Percentiles rank a stretch among this genome's conserved stretches.
These are phyloP conservation scores for Nitzschia palea DNA, from an alignment of 108 stramenopile genomes.

Conservation along the genomic window DNA sequence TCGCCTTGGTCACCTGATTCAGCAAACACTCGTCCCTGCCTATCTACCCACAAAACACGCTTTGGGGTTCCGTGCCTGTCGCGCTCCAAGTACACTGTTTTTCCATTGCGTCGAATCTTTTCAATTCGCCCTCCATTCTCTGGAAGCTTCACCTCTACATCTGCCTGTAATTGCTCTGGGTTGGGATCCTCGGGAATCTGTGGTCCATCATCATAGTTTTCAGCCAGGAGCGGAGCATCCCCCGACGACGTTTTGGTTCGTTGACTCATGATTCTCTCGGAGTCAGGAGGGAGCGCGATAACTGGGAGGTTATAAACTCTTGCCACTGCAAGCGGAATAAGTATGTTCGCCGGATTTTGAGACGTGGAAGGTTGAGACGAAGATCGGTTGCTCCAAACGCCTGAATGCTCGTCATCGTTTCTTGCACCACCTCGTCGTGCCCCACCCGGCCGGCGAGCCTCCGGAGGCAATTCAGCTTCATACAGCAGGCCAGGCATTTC, in stretches of 20 bases:
- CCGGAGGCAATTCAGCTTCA: conserved; percentile 89
- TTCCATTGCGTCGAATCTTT: conserved; percentile 31
- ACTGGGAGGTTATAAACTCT: conserved; percentile 70
- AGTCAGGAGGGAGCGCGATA: conserved; percentile 32
- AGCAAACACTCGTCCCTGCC: conserved; percentile 76
- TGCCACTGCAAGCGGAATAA: conserved; percentile 73
- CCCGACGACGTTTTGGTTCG: background rate
- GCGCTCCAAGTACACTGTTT: conserved; percentile 46
- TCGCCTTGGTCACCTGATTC: conserved; percentile 55
- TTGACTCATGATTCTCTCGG: background rate
- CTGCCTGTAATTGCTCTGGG: conserved; percentile 50
- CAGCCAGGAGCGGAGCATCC: conserved; percentile 30
- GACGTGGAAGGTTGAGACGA: background rate
- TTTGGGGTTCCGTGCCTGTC: conserved; percentile 71
- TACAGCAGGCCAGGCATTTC: conserved; percentile 97
- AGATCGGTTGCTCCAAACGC: conserved; percentile 24
- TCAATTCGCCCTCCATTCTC: conserved; percentile 73
- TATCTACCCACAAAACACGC: conserved; percentile 70
- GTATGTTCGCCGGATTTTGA: conserved; percentile 10
- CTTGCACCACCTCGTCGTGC: conserved; percentile 1
- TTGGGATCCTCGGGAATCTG: conserved; percentile 49
- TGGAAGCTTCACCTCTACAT: conserved; percentile 65
- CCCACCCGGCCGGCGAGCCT: conserved; percentile 63
- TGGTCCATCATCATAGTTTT: conserved; percentile 10
- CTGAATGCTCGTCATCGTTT: background rate